A percentile compares a stretch with the other conserved stretches of the same genome.
These are phyloP conservation scores for Podospora conica DNA, from an alignment of 495 filamentous ascomycete species.

Conservation along the genomic window DNA sequence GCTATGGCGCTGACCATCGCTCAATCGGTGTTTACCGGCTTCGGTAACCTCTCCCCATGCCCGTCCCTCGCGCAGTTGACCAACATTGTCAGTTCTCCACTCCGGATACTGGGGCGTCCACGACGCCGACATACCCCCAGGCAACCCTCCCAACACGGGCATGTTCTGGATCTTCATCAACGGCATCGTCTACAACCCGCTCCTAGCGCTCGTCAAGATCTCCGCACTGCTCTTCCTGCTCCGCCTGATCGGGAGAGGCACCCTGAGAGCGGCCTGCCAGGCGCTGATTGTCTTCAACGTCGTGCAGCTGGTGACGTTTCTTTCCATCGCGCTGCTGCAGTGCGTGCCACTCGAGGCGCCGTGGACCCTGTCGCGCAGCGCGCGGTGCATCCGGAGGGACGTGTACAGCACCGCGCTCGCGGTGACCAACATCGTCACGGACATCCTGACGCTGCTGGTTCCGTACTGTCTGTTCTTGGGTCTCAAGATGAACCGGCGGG, in stretches of 20 bases:
- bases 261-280: slow-evolving; percentile 32
- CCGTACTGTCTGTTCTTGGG: slow-evolving; percentile 41
- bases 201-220: slow-evolving; percentile 52
- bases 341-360: slow-evolving; percentile 41
- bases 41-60: slow-evolving; percentile 21
- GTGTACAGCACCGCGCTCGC: slow-evolving; percentile 37
- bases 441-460: slow-evolving; percentile 41
- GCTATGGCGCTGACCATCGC: slow-evolving; percentile 32
- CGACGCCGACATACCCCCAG: slow-evolving; percentile 36
- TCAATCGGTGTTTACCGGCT: slow-evolving; percentile 30
- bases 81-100: background rate
- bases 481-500: slow-evolving; percentile 34
- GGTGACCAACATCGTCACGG: slow-evolving; percentile 42
- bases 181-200: slow-evolving; percentile 55
- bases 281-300: slow-evolving; percentile 44
- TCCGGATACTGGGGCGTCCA: slow-evolving; percentile 43
- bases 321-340: slow-evolving; percentile 52
- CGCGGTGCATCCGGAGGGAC: slow-evolving; percentile 41
- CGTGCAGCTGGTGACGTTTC: slow-evolving; percentile 42
- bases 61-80: background rate
- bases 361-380: slow-evolving; percentile 32
- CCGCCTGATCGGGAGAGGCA: slow-evolving; percentile 36
- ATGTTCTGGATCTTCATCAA: slow-evolving; percentile 42
- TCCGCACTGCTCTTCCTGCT: slow-evolving; percentile 53
- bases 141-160: slow-evolving; percentile 24